These are phyloP conservation scores for Coemansia sp. DNA, from an alignment of 371 early-diverging fungal species.

Conservation along the genomic window DNA sequence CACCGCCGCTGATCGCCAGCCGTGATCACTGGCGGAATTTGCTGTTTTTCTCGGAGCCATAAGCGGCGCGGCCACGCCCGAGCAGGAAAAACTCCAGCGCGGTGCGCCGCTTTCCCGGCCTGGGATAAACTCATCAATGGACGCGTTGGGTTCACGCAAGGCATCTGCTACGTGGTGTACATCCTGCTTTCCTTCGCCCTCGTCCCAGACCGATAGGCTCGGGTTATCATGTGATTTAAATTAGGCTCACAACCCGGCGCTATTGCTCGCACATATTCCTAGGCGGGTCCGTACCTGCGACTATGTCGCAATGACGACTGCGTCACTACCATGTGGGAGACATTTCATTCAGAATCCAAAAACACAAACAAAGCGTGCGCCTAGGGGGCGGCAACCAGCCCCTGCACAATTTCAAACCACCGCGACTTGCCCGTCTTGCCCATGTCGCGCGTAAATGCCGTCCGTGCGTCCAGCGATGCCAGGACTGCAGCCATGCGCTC, in stretches of 20 bases:
- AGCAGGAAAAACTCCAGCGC: neutral
- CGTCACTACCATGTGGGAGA: slow-evolving; percentile 47
- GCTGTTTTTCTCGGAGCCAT: too few relatives aligned
- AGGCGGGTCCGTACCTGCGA: slow-evolving; percentile 31
- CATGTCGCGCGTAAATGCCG: slow-evolving; percentile 44
- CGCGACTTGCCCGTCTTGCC: slow-evolving; percentile 47
- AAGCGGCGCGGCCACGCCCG: too few relatives aligned
- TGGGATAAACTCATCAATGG: neutral
- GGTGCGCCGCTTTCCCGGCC: neutral
- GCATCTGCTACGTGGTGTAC: slow-evolving; percentile 6
- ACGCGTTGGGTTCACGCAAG: slow-evolving; percentile 15
- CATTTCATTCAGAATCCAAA: neutral
- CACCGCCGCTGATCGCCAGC: too few relatives aligned
- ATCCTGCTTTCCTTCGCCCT: slow-evolving; percentile 7
- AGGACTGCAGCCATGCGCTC: slow-evolving; percentile 21
- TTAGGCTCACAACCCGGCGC: slow-evolving; percentile 22
- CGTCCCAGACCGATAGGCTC: slow-evolving; percentile 44
- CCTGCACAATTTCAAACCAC: slow-evolving; percentile 29
- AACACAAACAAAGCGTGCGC: neutral
- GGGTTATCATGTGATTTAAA: slow-evolving; percentile 11
- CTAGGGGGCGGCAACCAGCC: neutral
- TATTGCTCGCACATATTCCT: slow-evolving; percentile 49
- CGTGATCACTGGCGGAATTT: too few relatives aligned
- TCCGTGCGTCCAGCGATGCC: slow-evolving; percentile 19
- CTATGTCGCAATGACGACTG: slow-evolving; percentile 44